These are phyloP conservation scores for Quercus lobata DNA, from an alignment of 331 rosid species.

Conservation along the genomic window DNA sequence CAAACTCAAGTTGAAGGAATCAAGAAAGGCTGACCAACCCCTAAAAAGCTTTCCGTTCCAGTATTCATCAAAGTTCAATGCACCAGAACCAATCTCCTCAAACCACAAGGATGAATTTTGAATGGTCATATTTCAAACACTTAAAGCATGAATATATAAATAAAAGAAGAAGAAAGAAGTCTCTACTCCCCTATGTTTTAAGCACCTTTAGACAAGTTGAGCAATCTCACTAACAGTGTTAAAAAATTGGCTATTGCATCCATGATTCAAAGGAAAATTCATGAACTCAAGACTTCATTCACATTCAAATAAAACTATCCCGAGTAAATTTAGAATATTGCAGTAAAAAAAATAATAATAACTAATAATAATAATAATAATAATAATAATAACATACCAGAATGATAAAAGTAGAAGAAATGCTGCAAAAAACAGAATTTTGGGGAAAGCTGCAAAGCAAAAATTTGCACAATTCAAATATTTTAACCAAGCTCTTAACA, in stretches of 20 bases:
- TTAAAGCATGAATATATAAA: not conserved
- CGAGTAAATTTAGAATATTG: constrained; percentile 2
- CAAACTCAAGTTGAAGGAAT: not conserved
- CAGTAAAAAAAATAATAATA: constrained; percentile 11
- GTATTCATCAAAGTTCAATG: not conserved
- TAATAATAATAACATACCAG: constrained; percentile 56
- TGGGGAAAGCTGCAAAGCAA: constrained; percentile 87
- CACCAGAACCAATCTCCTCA: not conserved
- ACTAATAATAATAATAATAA: no score
- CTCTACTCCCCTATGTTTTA: not conserved
- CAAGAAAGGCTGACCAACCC: not conserved
- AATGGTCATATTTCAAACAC: not conserved
- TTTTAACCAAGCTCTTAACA: constrained; percentile 15
- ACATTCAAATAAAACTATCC: not conserved
- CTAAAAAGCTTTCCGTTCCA: not conserved
- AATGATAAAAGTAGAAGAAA: constrained; percentile 96
- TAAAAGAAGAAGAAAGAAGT: not conserved
- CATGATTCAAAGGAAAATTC: not conserved
- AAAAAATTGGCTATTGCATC: not conserved
- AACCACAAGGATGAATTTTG: not conserved
- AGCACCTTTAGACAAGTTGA: not conserved
- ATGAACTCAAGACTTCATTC: constrained; percentile 7
- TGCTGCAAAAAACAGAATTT: constrained; percentile 80
- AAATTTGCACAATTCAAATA: constrained; percentile 22
- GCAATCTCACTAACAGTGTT: not conserved